A percentile compares a stretch with the other conserved stretches of the same genome.
Conservation (phyloP, 2,329 filamentous ascomycete genomes). For the Didymella sp. region DNA sequence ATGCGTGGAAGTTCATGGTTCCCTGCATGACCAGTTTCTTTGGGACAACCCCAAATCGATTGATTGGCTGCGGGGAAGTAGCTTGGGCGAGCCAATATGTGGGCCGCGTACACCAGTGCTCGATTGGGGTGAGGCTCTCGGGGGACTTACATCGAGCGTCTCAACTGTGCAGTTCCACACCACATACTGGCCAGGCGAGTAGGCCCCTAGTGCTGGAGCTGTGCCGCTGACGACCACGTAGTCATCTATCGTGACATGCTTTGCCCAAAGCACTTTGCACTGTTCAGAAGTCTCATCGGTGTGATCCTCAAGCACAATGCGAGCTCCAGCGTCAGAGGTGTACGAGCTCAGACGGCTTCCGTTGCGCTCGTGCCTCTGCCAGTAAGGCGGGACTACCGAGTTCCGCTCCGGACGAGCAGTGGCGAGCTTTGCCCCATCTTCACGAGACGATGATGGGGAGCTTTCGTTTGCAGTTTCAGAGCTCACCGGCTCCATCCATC, state of each 20-base stretch:
- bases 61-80: conserved; percentile 28
- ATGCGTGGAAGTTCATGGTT: conserved; percentile 3
- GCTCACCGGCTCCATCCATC: conserved; percentile 52
- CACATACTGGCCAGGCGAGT: conserved; percentile 62
- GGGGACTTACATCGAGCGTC: conserved; percentile 74
- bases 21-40: conserved; percentile 24
- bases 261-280: conserved; percentile 67
- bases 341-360: conserved; percentile 46
- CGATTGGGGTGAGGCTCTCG: conserved; percentile 25
- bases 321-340: conserved; percentile 47
- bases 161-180: conserved; percentile 92
- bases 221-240: conserved; percentile 67
- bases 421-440: conserved; percentile 32
- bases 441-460: conserved; percentile 32
- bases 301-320: conserved; percentile 70
- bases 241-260: conserved; percentile 66
- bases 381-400: conserved; percentile 56
- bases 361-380: conserved; percentile 52
- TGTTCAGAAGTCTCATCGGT: conserved; percentile 65
- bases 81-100: conserved; percentile 18
- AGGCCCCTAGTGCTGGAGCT: conserved; percentile 73
- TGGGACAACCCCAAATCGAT: conserved; percentile 4
- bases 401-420: conserved; percentile 37
- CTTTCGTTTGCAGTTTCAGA: conserved; percentile 38
- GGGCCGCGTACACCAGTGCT: conserved; percentile 21